Evolutionary conservation across 345 rosid species (phyloP).

Genomic region (Iberis pinnata): DNA sequence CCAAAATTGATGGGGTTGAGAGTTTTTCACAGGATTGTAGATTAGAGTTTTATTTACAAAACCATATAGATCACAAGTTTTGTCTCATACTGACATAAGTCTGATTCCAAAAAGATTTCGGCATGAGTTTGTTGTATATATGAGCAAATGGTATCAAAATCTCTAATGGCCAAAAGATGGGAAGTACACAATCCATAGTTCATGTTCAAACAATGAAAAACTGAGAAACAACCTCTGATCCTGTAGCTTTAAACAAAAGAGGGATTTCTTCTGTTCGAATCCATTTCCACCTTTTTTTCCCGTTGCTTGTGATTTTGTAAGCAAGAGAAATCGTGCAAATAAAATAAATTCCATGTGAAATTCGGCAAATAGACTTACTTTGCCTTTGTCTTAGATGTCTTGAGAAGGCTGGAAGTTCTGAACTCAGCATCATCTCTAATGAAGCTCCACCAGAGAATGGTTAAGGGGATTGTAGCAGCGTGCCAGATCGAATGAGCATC

Average conservation of each 20-base stretch:
- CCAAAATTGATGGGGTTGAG: slow-evolving; percentile 2
- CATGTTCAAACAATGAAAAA: slow-evolving; percentile 1
- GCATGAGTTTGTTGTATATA: neutral
- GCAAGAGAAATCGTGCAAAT: slow-evolving; percentile 7
- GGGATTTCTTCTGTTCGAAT: neutral
- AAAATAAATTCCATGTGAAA: neutral
- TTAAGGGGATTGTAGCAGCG: slow-evolving; percentile 49
- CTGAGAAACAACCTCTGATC: slow-evolving; percentile 10
- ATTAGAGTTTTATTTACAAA: slow-evolving; percentile 12
- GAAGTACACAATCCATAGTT: neutral
- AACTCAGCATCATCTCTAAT: slow-evolving; percentile 56
- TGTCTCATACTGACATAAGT: slow-evolving; percentile 11
- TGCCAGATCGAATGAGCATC: slow-evolving; percentile 82
- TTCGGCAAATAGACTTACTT: slow-evolving; percentile 12
- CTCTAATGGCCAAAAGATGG: slow-evolving; percentile 13
- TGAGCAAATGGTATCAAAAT: slow-evolving; percentile 13
- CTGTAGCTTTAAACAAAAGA: slow-evolving; percentile 7
- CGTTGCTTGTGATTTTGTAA: slow-evolving; percentile 7
- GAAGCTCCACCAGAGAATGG: slow-evolving; percentile 76
- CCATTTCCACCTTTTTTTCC: slow-evolving; percentile 2
- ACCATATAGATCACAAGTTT: slow-evolving; percentile 29
- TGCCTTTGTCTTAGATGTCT: slow-evolving; percentile 38
- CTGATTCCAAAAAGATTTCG: neutral
- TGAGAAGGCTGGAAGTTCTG: slow-evolving; percentile 36
- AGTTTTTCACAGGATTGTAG: slow-evolving; percentile 9